Conservation (phyloP, 2,329 filamentous ascomycete species). For the Neophaeococcomyces aloes region DNA sequence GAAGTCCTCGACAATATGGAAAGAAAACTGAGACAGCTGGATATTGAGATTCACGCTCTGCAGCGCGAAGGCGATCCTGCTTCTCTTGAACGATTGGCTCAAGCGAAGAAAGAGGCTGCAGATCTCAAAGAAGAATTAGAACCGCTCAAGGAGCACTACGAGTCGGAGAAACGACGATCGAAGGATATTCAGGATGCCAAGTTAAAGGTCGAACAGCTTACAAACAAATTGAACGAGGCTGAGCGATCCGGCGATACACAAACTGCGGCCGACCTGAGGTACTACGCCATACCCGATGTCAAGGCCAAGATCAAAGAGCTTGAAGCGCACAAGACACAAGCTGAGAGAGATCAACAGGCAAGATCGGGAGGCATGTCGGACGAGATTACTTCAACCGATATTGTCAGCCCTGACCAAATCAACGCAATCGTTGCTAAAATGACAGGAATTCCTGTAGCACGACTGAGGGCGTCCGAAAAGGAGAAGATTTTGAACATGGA, state of each 20-base stretch:
- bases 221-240: conserved; percentile 89
- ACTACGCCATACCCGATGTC: conserved; percentile 94
- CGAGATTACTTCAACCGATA: conserved; percentile 71
- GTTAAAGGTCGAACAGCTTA: conserved; percentile 83
- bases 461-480: conserved; percentile 89
- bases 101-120: conserved; percentile 80
- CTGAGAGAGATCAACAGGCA: conserved; percentile 56
- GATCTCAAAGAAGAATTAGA: conserved; percentile 90
- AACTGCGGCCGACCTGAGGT: conserved; percentile 86
- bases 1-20: conserved; percentile 93
- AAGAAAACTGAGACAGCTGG: conserved; percentile 75
- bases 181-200: conserved; percentile 90
- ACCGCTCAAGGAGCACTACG: conserved; percentile 89
- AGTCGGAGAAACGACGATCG: conserved; percentile 80
- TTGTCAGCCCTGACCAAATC: conserved; percentile 94
- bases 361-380: conserved; percentile 50
- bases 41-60: conserved; percentile 94
- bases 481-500: conserved; percentile 99
- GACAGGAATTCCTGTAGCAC: conserved; percentile 96
- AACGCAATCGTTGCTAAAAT: conserved; percentile 95
- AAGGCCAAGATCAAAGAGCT: conserved; percentile 68
- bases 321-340: conserved; percentile 67
- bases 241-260: conserved; percentile 73
- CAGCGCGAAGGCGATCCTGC: conserved; percentile 91
- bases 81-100: conserved; percentile 68